Evolutionary conservation across 257 asterid species (phyloP), one percentile per base, ranked within the genome.

Genomic region (Mentha longifolia): DNA sequence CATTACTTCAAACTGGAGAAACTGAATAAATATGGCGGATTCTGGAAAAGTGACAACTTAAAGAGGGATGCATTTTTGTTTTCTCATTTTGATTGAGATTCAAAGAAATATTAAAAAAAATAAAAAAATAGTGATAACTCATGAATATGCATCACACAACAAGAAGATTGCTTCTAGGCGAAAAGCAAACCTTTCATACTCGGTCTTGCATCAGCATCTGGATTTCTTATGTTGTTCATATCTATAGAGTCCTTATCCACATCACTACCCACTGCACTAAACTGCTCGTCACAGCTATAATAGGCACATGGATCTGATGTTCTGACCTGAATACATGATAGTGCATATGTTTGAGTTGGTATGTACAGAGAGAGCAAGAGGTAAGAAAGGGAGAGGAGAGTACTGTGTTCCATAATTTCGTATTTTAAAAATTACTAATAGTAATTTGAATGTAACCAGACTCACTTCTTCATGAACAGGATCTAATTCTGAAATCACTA

Each of bases 391-490:
- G 22, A 1, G 20, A n/a, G 57, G 52, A 28, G 59, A 33, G 17
- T 17, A 14, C 41, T 58, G 63, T 37, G 5, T 39, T 52, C 43
- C 8, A 41, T 51, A 55, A 9, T 42, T 22, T n/a, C 54, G 49
- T 37, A 14, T 25, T 67, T 58, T 30, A 19, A 16, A 49, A 33
- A 37, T 54, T 57, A 35, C 41, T 54, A 60, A 70, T 75, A 9
- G 12, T 57, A 41, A 49, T 52, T 56, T 47, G 54, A 49, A 68
- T 51, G 75, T 71, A 62, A 17, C 31, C 42, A 8, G 61, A 78
- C 95, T 88, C 80, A 87, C 98, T 80, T 83, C 97, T 83, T 92
- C 96, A 67, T 75, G 78, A 69, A 86, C 86, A 7, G 85, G 79
- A 68, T 76, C 61, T 71, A 77, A 67, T 49, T 51, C 69, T 37